Evolutionary conservation across 2,329 filamentous ascomycete genomes (phyloP), one percentile per base, ranked within the genome.

Genomic region (Fusarium subtropicale): DNA sequence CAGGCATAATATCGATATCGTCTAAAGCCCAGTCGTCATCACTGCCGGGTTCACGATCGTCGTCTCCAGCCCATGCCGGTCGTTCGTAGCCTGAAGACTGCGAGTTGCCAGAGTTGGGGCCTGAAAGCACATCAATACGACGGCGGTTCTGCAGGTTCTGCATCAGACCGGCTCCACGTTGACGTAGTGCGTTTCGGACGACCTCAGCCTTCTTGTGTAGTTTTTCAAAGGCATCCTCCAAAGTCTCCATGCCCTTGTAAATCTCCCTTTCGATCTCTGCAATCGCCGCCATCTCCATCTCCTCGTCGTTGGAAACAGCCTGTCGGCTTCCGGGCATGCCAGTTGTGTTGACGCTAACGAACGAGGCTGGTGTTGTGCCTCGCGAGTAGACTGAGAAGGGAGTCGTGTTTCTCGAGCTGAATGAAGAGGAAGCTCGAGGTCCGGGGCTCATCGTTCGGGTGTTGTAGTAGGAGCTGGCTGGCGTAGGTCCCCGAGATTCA

Each of bases 201-300:
- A 85, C 80, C 80, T 97, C 94, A 3, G 95, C 95, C 75, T 91
- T 91, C 71, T 89, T 87, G 77, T 98, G 95, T n/a, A 98, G 85
- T 30, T 88, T 89, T 81, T 98, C 95, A 73, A 98, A 97, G 0
- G 94, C 94, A 76, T 97, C 93, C 79, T 98, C 95, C 26, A 98
- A 86, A 0, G 90, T 90, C 80, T 98, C 95, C 95, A 98, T 98
- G 66, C 94, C 93, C 34, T 89, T 86, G 80, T 95, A 97, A 60
- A 98, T 97, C 75, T 97, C 93, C 9, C 94, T 89, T 80, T 98
- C 95, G 39, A 97, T 90, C 80, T 97, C 95, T 10, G 93, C 93
- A 8, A 97, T 86, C 2, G 92, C 92, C 1, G 92, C 92, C 74
- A 97, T 94, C 78, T 97, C 95, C 56, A 92, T 93, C 75, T 98